Conservation (phyloP, 2,329 filamentous ascomycete species). For the Ophiostoma ulmi region DNA sequence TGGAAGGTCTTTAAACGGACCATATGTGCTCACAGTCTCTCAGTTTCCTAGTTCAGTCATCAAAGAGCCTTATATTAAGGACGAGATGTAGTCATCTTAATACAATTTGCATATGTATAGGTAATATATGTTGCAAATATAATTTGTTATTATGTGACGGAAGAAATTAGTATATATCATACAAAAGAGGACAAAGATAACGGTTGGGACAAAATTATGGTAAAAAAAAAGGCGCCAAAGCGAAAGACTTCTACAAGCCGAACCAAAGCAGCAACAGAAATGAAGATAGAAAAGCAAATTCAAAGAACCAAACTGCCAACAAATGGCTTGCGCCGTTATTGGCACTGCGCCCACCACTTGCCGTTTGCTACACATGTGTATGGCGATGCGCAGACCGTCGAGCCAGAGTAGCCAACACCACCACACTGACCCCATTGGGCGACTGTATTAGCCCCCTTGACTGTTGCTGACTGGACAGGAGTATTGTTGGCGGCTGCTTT, state of each 20-base stretch:
- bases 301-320: not conserved
- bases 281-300: not conserved
- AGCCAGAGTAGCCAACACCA: slow-evolving; percentile 34
- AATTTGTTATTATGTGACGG: not conserved
- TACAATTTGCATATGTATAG: not conserved
- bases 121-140: not conserved
- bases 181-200: not conserved
- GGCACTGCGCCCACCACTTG: slow-evolving; percentile 36
- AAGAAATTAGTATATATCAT: not conserved
- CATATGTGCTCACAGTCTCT: not conserved
- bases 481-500: not conserved
- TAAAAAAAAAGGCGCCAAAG: not conserved
- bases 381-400: slow-evolving; percentile 34
- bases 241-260: not conserved
- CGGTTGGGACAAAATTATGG: not conserved
- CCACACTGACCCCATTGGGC: slow-evolving; percentile 38
- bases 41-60: not conserved
- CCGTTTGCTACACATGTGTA: slow-evolving; percentile 32
- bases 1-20: not conserved
- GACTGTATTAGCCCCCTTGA: slow-evolving; percentile 27
- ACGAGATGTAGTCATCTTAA: not conserved
- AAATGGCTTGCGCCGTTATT: slow-evolving; percentile 24
- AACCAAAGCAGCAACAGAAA: not conserved
- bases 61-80: not conserved
- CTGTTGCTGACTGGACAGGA: not conserved